phyloP scores from a whole-genome alignment of 306 rosid species.

The Sesbania bispinosa region DNA sequence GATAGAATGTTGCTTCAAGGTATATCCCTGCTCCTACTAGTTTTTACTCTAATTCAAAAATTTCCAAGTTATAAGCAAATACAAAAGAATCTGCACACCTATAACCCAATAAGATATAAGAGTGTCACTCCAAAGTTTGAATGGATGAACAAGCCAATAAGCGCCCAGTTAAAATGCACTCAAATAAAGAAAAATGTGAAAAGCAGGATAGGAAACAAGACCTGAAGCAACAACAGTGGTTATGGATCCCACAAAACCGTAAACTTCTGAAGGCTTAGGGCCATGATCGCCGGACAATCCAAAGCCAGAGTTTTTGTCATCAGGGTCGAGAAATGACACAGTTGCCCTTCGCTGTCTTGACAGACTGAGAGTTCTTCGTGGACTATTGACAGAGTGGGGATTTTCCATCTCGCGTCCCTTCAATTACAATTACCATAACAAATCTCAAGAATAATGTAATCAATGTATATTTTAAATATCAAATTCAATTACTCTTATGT shows the following conservation, averaged over 20 bases:
- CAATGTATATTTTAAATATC: neutral
- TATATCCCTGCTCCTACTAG: neutral
- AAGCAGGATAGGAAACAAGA: constrained; percentile 11
- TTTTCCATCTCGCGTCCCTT: constrained; percentile 58
- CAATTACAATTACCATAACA: neutral
- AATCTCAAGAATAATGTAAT: neutral
- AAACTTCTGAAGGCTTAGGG: constrained; percentile 86
- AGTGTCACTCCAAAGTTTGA: neutral
- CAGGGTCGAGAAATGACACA: constrained; percentile 43
- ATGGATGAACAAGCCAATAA: neutral
- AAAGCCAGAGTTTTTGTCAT: constrained; percentile 50
- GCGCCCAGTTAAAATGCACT: neutral
- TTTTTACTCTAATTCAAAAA: neutral
- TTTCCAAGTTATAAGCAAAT: neutral
- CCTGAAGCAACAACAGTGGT: constrained; percentile 78
- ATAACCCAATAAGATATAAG: neutral
- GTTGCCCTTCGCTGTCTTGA: constrained; percentile 55
- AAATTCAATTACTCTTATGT: neutral
- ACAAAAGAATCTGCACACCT: neutral
- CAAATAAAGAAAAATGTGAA: neutral
- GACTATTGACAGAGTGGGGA: constrained; percentile 72
- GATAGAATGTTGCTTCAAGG: neutral
- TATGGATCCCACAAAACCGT: constrained; percentile 90
- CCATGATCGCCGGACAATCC: constrained; percentile 72
- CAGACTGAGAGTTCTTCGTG: constrained; percentile 72